Evolutionary conservation across 2,329 filamentous ascomycete species (phyloP).

Genomic region (Lasiodiplodia theobromae): DNA sequence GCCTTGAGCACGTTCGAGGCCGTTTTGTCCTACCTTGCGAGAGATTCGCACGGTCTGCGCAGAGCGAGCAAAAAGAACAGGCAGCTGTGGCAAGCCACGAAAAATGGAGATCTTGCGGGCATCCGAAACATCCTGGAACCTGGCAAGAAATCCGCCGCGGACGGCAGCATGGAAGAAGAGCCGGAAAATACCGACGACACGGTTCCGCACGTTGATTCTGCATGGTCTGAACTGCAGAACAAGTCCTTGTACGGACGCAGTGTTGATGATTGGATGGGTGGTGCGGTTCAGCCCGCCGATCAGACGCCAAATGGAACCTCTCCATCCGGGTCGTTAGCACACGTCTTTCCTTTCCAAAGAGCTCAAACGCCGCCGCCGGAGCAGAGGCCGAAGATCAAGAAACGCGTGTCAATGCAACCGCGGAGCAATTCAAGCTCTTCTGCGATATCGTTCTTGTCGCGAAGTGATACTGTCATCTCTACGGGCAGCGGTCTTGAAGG

Average conservation of each 20-base stretch:
- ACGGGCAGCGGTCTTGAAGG: constrained; percentile 77
- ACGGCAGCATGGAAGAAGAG: constrained; percentile 52
- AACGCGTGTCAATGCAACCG: constrained; percentile 83
- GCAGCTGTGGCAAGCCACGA: constrained; percentile 84
- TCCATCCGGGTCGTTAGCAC: constrained; percentile 63
- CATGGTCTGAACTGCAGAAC: constrained; percentile 25
- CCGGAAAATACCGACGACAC: constrained; percentile 44
- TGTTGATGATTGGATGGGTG: constrained; percentile 23
- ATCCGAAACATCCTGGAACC: constrained; percentile 83
- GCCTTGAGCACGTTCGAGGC: constrained; percentile 95
- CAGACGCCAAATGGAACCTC: background rate
- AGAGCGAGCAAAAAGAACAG: constrained; percentile 87
- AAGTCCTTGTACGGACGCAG: constrained; percentile 15
- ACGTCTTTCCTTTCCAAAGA: constrained; percentile 91
- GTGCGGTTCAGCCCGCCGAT: background rate
- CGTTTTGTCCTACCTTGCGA: constrained; percentile 84
- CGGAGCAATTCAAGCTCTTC: constrained; percentile 88
- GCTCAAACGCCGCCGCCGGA: constrained; percentile 58
- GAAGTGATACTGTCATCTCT: constrained; percentile 79
- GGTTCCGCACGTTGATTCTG: constrained; percentile 44
- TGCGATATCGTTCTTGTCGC: constrained; percentile 80
- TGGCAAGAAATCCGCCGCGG: constrained; percentile 47
- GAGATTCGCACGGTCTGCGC: constrained; percentile 81
- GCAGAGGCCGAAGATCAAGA: constrained; percentile 68
- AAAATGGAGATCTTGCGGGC: constrained; percentile 75